These are phyloP conservation scores for Oenanthe javanica DNA, from an alignment of 140 eudicot species.

Conservation along the genomic window DNA sequence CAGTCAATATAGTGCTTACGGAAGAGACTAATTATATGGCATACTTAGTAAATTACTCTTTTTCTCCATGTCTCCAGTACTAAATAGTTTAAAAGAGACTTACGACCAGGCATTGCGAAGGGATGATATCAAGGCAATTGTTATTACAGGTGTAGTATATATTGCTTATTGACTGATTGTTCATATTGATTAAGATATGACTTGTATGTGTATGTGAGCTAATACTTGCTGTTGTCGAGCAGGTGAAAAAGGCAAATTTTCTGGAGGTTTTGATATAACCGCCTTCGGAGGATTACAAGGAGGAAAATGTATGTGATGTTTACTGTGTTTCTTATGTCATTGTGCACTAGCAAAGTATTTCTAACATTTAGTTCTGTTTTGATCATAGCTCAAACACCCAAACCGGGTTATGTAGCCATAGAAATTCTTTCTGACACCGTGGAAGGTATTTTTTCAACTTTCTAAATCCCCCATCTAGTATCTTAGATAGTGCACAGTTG, in stretches of 20 bases:
- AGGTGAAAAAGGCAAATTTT: constrained; percentile 88
- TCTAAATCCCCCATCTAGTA: background rate
- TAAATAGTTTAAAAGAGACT: constrained; percentile 65
- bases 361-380: constrained; percentile 9
- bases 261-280: constrained; percentile 92
- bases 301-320: constrained; percentile 48
- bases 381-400: constrained; percentile 55
- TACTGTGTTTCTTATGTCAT: background rate
- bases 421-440: constrained; percentile 72
- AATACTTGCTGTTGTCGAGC: constrained; percentile 18
- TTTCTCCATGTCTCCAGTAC: constrained; percentile 31
- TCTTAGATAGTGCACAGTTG: background rate
- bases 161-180: background rate
- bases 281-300: constrained; percentile 79
- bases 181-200: background rate
- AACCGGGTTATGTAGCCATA: constrained; percentile 76
- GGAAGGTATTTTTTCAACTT: constrained; percentile 42
- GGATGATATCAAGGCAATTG: constrained; percentile 87
- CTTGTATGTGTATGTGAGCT: background rate
- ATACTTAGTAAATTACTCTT: background rate
- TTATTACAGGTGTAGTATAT: constrained; percentile 61
- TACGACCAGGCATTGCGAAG: constrained; percentile 75
- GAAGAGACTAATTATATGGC: background rate
- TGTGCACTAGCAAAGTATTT: background rate
- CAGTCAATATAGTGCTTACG: background rate